Base-by-base conservation (phyloP, 139 green algal species). In the Volvox reticuliferus region DNA sequence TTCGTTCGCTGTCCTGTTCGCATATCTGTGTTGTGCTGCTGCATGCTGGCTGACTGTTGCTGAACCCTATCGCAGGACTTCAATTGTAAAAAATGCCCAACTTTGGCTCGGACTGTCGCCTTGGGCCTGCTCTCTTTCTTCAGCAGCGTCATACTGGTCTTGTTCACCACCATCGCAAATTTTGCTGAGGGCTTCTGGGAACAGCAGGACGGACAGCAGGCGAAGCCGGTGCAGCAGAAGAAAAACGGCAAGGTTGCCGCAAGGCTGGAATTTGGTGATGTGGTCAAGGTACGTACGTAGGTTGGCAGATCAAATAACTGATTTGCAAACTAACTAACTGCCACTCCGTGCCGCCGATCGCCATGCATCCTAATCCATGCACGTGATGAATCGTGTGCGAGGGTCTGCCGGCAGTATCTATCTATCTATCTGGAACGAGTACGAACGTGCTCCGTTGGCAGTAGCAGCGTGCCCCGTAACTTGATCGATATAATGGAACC, bases 111-210 rank as follows among this genome's bases (percentile, higher is more conserved):
- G 5, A 88, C 67, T 0, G 24, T 88, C 18, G 24, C 9, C 24
- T 63, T 88, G 12, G 83, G 67, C 35, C 67, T 88, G 0, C 3
- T 88, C 2, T 62, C 83, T 21, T 88, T 88, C 17, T 88, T 80
- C 36, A 44, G 67, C 67, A 79, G 9, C 83, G 67, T 88, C 20
- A 5, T 44, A 17, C 20, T 92, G 63, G 50, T 90, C 30, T 44
- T 90, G 14, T 82, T 90, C 37, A 90, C 75, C n/a, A 67, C 89
- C 13, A 33, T 68, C 16, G 67, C 22, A 28, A 88, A 92, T 36
- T 82, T 71, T 62, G 16, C 37, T 0, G 89, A 76, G 32, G 50
- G 79, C 12, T 86, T 86, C 22, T 37, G 50, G 12, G 79, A 71
- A 24, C 65, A 69, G 19, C 36, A 36, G 50, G 13, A 71, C 1